Base-by-base conservation (phyloP, 768 basidiomycete genomes). In the Dioszegia aurantiaca region DNA sequence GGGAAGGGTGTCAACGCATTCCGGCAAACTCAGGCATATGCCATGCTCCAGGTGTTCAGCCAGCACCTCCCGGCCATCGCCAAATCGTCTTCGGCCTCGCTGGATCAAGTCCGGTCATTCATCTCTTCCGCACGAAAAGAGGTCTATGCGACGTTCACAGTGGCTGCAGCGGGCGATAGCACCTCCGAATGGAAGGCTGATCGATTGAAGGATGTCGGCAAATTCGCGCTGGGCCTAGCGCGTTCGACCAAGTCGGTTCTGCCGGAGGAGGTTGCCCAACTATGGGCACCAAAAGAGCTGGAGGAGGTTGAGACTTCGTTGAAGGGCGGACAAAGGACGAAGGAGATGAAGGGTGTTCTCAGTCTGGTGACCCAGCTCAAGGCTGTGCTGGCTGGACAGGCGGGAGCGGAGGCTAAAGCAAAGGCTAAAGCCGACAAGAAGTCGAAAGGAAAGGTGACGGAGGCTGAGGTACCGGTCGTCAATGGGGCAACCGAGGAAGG, bases 131-230 rank as follows among this genome's bases (percentile, higher is more conserved):
- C 80, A 48, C 76, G 77, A 3, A 14, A 21, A 31, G 48, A 40
- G 27, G 70, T 90, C 48, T 78, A 84, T 30, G 79, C 80, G 19
- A 70, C 82, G 44, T 74, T 84, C 28, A 77, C 79, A 1, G 74
- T 76, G 14, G 82, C 85, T 5, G 83, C 84, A 62, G 78, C 80
- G 4, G 80, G 37, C 12, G 60, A 57, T 27, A 21, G 47, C 9
- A 59, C 56, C 21, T 60, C 58, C 21, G 82, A 26, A 10, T 73
- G 86, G 41, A 85, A 83, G 16, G 80, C 86, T 1, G 73, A 83
- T 0, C 87, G 90, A 61, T 69, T 87, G 68, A 94, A 90, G 77
- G 87, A 88, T n/a, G 72, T 90, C 19, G 74, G 90, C 56, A 92
- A 89, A 75, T 77, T 88, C 51, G 85, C 80, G 0, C 77, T 89